Evolutionary conservation across 192 early-diverging fungal species (phyloP).

Genomic region (Helicostylum pulchrum): DNA sequence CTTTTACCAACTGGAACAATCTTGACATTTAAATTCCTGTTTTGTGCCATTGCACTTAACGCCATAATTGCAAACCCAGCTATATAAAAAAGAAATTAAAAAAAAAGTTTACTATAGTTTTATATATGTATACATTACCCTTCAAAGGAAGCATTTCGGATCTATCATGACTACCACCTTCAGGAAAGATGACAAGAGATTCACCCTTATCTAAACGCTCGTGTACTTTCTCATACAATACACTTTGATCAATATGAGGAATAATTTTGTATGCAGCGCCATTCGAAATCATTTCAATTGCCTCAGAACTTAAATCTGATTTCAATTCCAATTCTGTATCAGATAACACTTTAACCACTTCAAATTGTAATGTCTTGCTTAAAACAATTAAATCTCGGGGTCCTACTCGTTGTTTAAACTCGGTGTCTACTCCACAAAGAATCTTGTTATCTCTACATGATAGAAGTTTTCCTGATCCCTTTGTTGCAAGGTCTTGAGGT

Average conservation of each 20-base stretch:
- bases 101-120: not conserved
- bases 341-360: constrained; percentile 70
- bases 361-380: constrained; percentile 39
- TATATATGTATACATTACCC: constrained; percentile 38
- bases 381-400: constrained; percentile 56
- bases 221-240: constrained; percentile 80
- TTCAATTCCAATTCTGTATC: constrained; percentile 76
- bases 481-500: constrained; percentile 80
- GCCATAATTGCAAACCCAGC: constrained; percentile 80
- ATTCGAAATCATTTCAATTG: constrained; percentile 29
- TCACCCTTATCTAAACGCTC: constrained; percentile 62
- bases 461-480: constrained; percentile 60
- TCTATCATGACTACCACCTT: constrained; percentile 96
- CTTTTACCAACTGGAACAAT: constrained; percentile 75
- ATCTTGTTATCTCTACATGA: constrained; percentile 47
- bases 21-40: constrained; percentile 79
- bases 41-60: constrained; percentile 80
- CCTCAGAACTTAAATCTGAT: constrained; percentile 63
- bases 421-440: constrained; percentile 62
- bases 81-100: constrained; percentile 12
- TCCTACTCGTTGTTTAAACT: constrained; percentile 63
- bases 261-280: constrained; percentile 56
- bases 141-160: constrained; percentile 93
- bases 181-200: constrained; percentile 97
- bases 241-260: constrained; percentile 86